Base-by-base conservation (phyloP, 2,329 filamentous ascomycete genomes). In the Xylaria sp. region DNA sequence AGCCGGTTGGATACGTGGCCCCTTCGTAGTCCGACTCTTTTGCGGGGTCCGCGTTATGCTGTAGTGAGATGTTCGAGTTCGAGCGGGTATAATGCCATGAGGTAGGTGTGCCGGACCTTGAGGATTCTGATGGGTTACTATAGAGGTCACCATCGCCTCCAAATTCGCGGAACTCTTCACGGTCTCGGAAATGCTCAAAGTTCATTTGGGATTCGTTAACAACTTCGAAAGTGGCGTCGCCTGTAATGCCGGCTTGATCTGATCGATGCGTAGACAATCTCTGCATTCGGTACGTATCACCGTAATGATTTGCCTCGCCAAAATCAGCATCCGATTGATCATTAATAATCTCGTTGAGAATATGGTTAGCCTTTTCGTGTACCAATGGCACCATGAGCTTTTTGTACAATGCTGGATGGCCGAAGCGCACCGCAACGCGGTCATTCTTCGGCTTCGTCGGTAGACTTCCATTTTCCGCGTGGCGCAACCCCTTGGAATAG, bases 311-410 rank as follows among this genome's bases (percentile, higher is more conserved):
- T 10, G 83, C 84, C 1, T 84, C 84, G 25, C 87, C 86, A 27
- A 88, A 84, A 2, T 87, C 86, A 57, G 92, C 89, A 9, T 85
- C 86, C n/a, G 95, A 82, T 5, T 94, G 90, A 18, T 93, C 94
- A 18, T 88, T 89, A 79, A 97, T 97, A 51, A 98, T 86, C 48
- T 92, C 88, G n/a, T 91, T 90, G 10, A 98, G 86, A 42, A 95
- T 85, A 66, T 95, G 93, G 74, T 94, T 92, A 3, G 93, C 92
- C 80, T 92, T 96, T 65, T 92, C 91, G 75, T 96, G 91, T 2
- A 98, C 95, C 93, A 98, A 97, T 3, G 95, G 95, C 0, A 93
- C 97, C 74, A 95, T 94, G n/a, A 98, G 85, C 5, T 92, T 91
- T 79, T 92, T 92, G 83, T 95, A 97, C 18, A 98, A 85, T 2